Evolutionary conservation across 345 rosid genomes (phyloP).

Genomic region (Balakata baccata): DNA sequence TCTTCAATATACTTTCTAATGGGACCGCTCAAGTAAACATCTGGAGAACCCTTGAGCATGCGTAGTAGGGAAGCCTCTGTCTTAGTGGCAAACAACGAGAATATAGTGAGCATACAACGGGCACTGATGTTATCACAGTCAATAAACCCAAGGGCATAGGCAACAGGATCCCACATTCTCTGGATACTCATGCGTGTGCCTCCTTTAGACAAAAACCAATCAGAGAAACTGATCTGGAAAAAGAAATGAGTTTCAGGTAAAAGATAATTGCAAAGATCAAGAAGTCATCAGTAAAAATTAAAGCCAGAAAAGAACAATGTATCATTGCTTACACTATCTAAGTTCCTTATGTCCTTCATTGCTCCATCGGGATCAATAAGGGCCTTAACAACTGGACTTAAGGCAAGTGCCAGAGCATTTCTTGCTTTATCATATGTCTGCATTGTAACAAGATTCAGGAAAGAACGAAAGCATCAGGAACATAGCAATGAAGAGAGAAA

Average conservation of each 20-base stretch:
- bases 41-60: conserved; percentile 99
- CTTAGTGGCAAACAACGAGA: conserved; percentile 94
- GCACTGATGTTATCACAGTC: conserved; percentile 99
- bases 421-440: conserved; percentile 93
- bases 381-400: conserved; percentile 95
- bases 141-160: conserved; percentile 96
- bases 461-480: too few relatives aligned
- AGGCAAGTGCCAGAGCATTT: conserved; percentile 93
- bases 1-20: conserved; percentile 49
- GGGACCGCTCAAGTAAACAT: conserved; percentile 87
- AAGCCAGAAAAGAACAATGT: conserved; percentile 1
- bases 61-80: conserved; percentile 96
- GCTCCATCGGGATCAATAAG: conserved; percentile 89
- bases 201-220: conserved; percentile 96
- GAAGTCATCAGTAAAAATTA: background rate
- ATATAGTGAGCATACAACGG: conserved; percentile 97
- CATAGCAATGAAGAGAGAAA: background rate
- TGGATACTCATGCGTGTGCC: conserved; percentile 84
- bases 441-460: too few relatives aligned
- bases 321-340: conserved; percentile 65
- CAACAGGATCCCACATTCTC: conserved; percentile 99
- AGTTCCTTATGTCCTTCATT: conserved; percentile 73
- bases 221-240: conserved; percentile 91
- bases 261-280: background rate
- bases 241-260: conserved; percentile 11